These are phyloP conservation scores for Byssoonygena ceratinophila DNA, from an alignment of 2,329 filamentous ascomycete genomes.

Conservation along the genomic window DNA sequence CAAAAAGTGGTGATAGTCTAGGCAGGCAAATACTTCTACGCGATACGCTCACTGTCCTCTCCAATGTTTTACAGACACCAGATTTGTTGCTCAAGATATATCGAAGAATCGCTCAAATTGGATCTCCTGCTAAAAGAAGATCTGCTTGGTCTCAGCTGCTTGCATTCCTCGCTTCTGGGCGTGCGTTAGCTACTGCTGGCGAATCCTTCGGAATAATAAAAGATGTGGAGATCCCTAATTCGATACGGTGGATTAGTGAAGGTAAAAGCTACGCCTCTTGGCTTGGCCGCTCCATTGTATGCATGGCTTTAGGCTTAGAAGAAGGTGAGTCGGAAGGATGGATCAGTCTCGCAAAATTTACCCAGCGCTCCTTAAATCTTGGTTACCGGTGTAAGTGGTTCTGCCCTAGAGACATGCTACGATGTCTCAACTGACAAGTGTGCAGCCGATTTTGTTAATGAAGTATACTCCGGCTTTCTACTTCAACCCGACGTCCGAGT, in stretches of 20 bases:
- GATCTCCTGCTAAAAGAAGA: slow-evolving; percentile 37
- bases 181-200: slow-evolving; percentile 47
- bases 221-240: slow-evolving; percentile 20
- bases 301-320: slow-evolving; percentile 36
- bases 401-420: neutral
- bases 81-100: slow-evolving; percentile 37
- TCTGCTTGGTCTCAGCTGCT: slow-evolving; percentile 55
- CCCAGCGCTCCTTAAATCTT: slow-evolving; percentile 54
- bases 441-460: slow-evolving; percentile 32
- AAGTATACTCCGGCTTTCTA: slow-evolving; percentile 32
- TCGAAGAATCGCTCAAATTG: slow-evolving; percentile 33
- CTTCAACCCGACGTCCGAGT: slow-evolving; percentile 24
- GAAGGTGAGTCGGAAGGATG: slow-evolving; percentile 23
- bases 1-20: slow-evolving; percentile 27
- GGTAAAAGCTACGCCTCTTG: slow-evolving; percentile 57
- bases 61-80: slow-evolving; percentile 36
- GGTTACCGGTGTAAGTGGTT: slow-evolving; percentile 55
- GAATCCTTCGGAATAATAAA: slow-evolving; percentile 41
- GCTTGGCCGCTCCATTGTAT: slow-evolving; percentile 55
- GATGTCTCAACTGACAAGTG: neutral
- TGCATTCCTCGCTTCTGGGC: slow-evolving; percentile 50
- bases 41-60: slow-evolving; percentile 30
- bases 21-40: slow-evolving; percentile 26
- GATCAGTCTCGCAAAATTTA: slow-evolving; percentile 36
- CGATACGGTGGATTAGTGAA: slow-evolving; percentile 51